Percentiles rank a stretch among this genome's conserved stretches.
phyloP scores from a whole-genome alignment of 495 filamentous ascomycete species.

The Penicillium canariense region DNA sequence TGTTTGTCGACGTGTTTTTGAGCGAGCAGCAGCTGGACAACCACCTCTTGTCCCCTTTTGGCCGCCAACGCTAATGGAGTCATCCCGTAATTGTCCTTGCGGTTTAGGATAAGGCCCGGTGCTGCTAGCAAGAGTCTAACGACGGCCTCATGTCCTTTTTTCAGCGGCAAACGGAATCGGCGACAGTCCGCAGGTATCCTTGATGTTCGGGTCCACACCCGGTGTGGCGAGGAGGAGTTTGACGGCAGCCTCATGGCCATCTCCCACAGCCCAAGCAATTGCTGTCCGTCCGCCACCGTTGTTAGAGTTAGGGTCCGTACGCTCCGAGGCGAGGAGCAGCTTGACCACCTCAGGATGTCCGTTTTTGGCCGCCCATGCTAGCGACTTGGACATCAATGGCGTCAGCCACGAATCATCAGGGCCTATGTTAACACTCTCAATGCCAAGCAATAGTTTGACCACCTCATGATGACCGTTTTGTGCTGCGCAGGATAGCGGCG shows the following conservation, averaged over 20 bases:
- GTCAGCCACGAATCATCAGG: too few species aligned
- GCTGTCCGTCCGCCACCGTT: background rate
- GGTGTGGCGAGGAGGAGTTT: background rate
- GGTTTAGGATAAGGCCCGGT: background rate
- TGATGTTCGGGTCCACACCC: background rate
- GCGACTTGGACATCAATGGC: too few species aligned
- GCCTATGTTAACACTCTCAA: too few species aligned
- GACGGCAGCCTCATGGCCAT: background rate
- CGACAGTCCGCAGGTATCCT: background rate
- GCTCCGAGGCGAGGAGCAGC: too few species aligned
- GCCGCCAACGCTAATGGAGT: background rate
- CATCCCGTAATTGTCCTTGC: background rate
- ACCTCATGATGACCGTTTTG: too few species aligned
- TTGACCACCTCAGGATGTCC: too few species aligned
- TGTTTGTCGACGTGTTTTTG: background rate
- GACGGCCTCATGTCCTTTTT: background rate
- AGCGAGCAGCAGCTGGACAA: conserved; percentile 23
- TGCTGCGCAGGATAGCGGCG: too few species aligned
- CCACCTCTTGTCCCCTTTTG: conserved; percentile 1
- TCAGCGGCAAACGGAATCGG: background rate
- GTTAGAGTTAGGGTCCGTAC: too few species aligned
- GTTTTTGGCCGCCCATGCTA: too few species aligned
- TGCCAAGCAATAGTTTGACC: too few species aligned
- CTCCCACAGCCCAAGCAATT: background rate
- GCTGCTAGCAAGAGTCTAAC: background rate